Conservation (phyloP, 257 asterid genomes). For the Salvia hispanica region DNA sequence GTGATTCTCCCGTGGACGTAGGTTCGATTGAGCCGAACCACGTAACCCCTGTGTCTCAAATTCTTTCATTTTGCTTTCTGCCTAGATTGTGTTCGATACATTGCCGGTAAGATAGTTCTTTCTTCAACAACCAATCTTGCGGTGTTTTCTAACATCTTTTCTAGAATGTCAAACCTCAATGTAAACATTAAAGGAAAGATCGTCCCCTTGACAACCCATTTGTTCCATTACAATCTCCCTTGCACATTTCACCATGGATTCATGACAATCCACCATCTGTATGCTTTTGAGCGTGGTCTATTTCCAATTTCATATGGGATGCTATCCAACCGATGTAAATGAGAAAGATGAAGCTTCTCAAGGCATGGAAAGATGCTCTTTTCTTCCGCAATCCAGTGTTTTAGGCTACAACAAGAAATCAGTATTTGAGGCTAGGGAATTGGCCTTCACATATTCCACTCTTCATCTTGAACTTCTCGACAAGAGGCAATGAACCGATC, state of each 20-base stretch:
- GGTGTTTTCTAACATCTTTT: too few species aligned
- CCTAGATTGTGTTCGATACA: too few species aligned
- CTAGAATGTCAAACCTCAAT: too few species aligned
- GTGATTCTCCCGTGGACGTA: too few species aligned
- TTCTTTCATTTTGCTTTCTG: too few species aligned
- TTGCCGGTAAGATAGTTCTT: too few species aligned
- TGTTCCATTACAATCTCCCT: conserved; percentile 25
- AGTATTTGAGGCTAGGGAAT: conserved; percentile 6
- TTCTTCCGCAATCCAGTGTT: not conserved
- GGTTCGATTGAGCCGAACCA: too few species aligned
- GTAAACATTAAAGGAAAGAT: not conserved
- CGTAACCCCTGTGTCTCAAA: too few species aligned
- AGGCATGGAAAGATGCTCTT: conserved; percentile 29
- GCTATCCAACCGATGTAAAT: not conserved
- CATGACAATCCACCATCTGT: not conserved
- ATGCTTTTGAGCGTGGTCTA: conserved; percentile 13
- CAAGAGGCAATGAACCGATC: conserved; percentile 10
- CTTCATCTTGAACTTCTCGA: not conserved
- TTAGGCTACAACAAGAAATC: too few species aligned
- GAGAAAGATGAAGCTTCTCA: conserved; percentile 7
- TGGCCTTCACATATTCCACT: not conserved
- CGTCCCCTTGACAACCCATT: not conserved
- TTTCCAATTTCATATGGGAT: conserved; percentile 25
- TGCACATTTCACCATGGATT: not conserved
- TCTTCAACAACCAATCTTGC: too few species aligned